Evolutionary conservation across 345 rosid species (phyloP), one percentile per base, ranked within the genome.

Genomic region (Syzygium oleosum): DNA sequence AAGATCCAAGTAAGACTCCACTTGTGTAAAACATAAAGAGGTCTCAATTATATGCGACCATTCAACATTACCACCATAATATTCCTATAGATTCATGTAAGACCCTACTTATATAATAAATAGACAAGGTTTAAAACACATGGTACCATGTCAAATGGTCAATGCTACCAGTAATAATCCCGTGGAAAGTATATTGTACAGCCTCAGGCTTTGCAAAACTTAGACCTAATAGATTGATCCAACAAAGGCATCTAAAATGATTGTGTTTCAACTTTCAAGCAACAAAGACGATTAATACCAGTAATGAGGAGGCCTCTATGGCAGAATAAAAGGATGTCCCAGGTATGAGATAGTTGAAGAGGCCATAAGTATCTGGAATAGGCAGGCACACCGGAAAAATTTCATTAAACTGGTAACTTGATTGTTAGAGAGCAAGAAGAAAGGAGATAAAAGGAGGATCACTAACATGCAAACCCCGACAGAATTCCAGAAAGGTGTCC

Each of bases 401-500:
- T 84, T 38, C 68, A 52, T 2, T 49, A 38, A 73, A 73, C 83
- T 38, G 25, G 27, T 38, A 38, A 38, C 83, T 73, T 19, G 49
- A 73, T 38, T 38, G 27, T 27, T 79, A 59, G 59, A 29, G 83
- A 52, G 52, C 21, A 8, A 58, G 19, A 83, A 78, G 59, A 68
- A 73, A 89, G 23, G 41, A 88, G 85, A 87, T 56, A 29, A 87
- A 88, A 87, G 31, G 85, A 84, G 88, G 25, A 90, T 84, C 46
- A 89, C 96, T 55, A 90, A 98, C 99, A 98, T 88, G 98, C 96
- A 94, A 96, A 96, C 85, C 99, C 98, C 51, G 99, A 96, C 87
- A 98, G 89, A 93, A 98, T 96, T 91, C 99, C 99, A 65, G 97
- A 96, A 51, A 98, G 94, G 89, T 96, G 99, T 85, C 99, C 99